phyloP scores from a whole-genome alignment of 805 yeast species.

The Cyberlindnera samutprakarnensis region DNA sequence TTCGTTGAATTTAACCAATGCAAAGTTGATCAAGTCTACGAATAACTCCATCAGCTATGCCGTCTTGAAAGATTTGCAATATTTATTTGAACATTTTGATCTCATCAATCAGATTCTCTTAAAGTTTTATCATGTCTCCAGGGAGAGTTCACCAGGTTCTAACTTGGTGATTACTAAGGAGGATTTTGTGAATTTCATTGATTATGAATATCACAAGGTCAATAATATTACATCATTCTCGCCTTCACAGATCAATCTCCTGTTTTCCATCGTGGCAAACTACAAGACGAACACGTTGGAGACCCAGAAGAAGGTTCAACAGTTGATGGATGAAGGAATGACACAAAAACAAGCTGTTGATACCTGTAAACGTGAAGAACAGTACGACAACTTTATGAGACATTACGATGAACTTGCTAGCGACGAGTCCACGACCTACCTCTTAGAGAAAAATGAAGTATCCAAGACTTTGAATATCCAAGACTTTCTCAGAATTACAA shows the following conservation, averaged over 20 bases:
- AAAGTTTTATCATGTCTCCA: slow-evolving; percentile 22
- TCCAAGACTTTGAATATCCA: slow-evolving; percentile 20
- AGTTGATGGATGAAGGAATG: slow-evolving; percentile 7
- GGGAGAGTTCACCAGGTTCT: slow-evolving; percentile 12
- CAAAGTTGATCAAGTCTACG: slow-evolving; percentile 19
- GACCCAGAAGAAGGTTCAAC: slow-evolving; percentile 10
- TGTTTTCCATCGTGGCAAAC: slow-evolving; percentile 24
- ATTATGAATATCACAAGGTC: slow-evolving; percentile 30
- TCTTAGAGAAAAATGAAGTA: slow-evolving; percentile 7
- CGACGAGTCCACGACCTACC: slow-evolving; percentile 8
- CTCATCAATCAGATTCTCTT: slow-evolving; percentile 30
- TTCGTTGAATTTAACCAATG: slow-evolving; percentile 20
- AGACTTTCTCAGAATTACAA: slow-evolving; percentile 33
- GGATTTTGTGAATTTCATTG: slow-evolving; percentile 28
- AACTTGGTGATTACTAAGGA: slow-evolving; percentile 28
- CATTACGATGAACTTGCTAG: slow-evolving; percentile 13
- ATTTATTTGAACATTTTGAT: slow-evolving; percentile 32
- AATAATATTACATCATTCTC: slow-evolving; percentile 33
- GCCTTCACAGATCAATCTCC: slow-evolving; percentile 32
- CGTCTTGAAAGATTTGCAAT: slow-evolving; percentile 31
- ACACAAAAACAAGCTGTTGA: slow-evolving; percentile 5
- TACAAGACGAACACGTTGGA: slow-evolving; percentile 22
- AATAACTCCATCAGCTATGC: slow-evolving; percentile 22
- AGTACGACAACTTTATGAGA: slow-evolving; percentile 9
- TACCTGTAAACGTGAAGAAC: slow-evolving; percentile 7